A percentile compares a stretch with the other conserved stretches of the same genome.
Evolutionary conservation across 1,284 basidiomycete genomes (phyloP).

Genomic region (Exobasidium cylindrosporum): DNA sequence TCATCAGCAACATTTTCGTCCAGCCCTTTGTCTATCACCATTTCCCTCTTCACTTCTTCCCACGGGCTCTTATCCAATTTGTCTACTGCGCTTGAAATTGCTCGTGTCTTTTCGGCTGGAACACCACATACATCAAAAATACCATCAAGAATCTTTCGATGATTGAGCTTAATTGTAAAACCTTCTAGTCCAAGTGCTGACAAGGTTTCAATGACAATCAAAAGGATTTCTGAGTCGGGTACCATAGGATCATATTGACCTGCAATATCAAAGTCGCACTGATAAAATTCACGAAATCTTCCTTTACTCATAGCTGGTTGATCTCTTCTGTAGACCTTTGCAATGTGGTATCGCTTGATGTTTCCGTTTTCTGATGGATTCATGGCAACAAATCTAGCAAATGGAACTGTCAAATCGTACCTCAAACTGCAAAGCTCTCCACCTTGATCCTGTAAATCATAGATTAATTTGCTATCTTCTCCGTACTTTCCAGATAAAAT

Average conservation of each 20-base stretch:
- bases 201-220: constrained; percentile 77
- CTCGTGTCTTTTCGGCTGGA: constrained; percentile 80
- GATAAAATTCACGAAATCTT: constrained; percentile 96
- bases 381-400: constrained; percentile 95
- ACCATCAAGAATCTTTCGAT: constrained; percentile 95
- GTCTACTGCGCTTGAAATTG: constrained; percentile 96
- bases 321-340: constrained; percentile 95
- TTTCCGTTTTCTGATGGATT: constrained; percentile 68
- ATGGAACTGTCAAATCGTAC: constrained; percentile 95
- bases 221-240: constrained; percentile 87
- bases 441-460: constrained; percentile 97
- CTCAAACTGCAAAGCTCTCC: constrained; percentile 91
- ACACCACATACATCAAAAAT: constrained; percentile 97
- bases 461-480: constrained; percentile 96
- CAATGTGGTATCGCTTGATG: constrained; percentile 92
- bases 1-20: constrained; percentile 79
- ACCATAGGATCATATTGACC: constrained; percentile 88
- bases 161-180: constrained; percentile 89
- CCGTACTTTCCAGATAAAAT: constrained; percentile 79
- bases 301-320: constrained; percentile 98
- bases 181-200: constrained; percentile 76
- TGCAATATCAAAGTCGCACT: constrained; percentile 97
- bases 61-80: constrained; percentile 94
- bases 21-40: constrained; percentile 92
- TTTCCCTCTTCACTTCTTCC: constrained; percentile 89